Conservation (phyloP, 306 rosid genomes). For the Castanea crenata region DNA sequence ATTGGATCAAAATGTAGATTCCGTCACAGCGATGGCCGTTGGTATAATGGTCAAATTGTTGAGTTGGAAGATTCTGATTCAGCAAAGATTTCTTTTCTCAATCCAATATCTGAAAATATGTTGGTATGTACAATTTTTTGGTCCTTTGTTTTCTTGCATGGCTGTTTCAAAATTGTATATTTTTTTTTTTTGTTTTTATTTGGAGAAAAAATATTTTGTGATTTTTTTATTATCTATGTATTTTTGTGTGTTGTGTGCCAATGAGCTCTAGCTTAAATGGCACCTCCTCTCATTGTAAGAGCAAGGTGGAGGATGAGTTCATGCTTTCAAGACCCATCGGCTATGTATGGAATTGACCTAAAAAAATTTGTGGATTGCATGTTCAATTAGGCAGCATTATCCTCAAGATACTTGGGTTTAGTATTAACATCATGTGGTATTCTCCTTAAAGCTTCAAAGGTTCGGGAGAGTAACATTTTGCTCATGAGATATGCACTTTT, state of each 20-base stretch:
- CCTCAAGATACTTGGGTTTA: too few relatives aligned
- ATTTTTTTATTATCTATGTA: slow-evolving; percentile 8
- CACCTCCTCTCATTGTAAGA: too few relatives aligned
- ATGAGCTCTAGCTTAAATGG: too few relatives aligned
- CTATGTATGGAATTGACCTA: too few relatives aligned
- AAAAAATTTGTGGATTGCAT: neutral
- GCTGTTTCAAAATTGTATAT: slow-evolving; percentile 4
- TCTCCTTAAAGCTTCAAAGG: neutral
- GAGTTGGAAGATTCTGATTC: slow-evolving; percentile 48
- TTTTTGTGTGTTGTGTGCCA: neutral
- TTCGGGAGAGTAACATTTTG: neutral
- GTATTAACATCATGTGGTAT: neutral
- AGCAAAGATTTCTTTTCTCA: slow-evolving; percentile 81
- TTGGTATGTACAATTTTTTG: slow-evolving; percentile 47
- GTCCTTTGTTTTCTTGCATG: neutral
- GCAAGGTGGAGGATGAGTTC: too few relatives aligned
- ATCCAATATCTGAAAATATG: slow-evolving; percentile 86
- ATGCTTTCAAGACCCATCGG: too few relatives aligned
- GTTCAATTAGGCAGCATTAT: neutral
- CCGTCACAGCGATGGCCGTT: slow-evolving; percentile 83
- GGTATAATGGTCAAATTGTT: slow-evolving; percentile 79
- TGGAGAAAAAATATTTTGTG: neutral
- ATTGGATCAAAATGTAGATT: slow-evolving; percentile 92
- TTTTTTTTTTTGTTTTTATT: slow-evolving; percentile 1
- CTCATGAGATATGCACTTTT: neutral